Evolutionary conservation across 768 basidiomycete species (phyloP), one percentile per base, ranked within the genome.

Genomic region (Phaeotremella fagi): DNA sequence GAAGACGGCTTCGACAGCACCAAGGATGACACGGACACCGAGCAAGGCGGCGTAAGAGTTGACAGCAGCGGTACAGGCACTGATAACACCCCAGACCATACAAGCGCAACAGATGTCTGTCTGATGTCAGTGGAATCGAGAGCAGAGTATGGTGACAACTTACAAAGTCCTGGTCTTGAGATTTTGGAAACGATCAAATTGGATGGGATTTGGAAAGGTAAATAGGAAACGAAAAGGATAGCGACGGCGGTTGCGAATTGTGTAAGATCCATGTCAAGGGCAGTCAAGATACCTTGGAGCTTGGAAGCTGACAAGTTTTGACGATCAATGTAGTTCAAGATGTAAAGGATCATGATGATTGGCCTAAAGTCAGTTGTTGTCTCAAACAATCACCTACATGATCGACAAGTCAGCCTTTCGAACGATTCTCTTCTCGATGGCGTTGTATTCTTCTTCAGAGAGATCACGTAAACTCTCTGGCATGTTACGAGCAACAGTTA

Each of bases 301-400:
- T 67, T 67, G 5, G 69, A 67, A 3, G 63, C 48, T 18, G 69
- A 61, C 6, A 74, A 56, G 47, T 69, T 68, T 45, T 67, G 63
- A 15, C 68, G 37, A 50, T 62, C 68, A 59, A 60, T 57, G 45
- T 67, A 69, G 45, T 65, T 67, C 18, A 66, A 46, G 29, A 68
- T 58, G 54, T 72, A 70, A 1, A 69, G 41, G 24, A 59, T 41
- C 18, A 45, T 55, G 47, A 65, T 51, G 55, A 65, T 60, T 5
- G 65, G 68, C 28, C 62, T 65, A 16, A 33, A 33, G 16, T n/a
- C n/a, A n/a, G n/a, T n/a, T n/a, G n/a, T n/a, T n/a, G n/a, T 37
- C 18, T 31, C 50, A 27, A 29, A 35, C 25, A 20, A 27, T 9
- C n/a, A n/a, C 57, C 50, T 43, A 63, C 66, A 68, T 37, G 26